Base-by-base conservation (phyloP, 2,329 filamentous ascomycete species). In the Talaromyces piceae region DNA sequence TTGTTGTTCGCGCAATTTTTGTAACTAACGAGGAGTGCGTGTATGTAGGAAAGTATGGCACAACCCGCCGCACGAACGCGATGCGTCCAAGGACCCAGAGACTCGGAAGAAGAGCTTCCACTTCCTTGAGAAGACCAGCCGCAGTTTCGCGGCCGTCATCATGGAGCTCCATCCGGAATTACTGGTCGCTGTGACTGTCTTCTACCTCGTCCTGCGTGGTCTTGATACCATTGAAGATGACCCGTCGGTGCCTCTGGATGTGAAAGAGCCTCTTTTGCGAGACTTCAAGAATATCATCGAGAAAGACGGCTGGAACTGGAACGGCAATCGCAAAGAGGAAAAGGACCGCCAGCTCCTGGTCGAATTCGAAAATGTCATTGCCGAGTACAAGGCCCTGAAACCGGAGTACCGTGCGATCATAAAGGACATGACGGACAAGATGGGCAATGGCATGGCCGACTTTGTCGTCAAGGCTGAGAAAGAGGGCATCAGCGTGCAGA, bases 201-300 rank as follows among this genome's bases (percentile, higher is more conserved):
- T 98, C 78, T 98, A 98, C 74, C 81, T 98, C 25, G 81, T 89
- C 49, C 79, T 98, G 50, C 88, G 93, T 55, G 93, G 88, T 44
- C 80, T 98, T 47, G 93, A 98, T 70, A 98, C 93, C n/a, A 88
- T 98, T 54, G 93, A 98, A 73, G 93, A 98, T 76, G 93, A 98
- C 71, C 97, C 96, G 83, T 95, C 90, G 4, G 85, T 98, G 54
- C 77, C 86, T 2, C 73, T 91, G 33, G 78, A 81, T 57, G 84
- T 80, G 64, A 98, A 98, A 74, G 87, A 94, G 64, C 89, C 90
- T 2, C 72, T 96, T 51, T 76, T 98, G 55, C 83, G 91, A 56
- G 77, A 86, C 44, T 98, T 98, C 70, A 77, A 94, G 66, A 73
- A 86, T 50, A 78, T 85, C 58, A 78, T 97, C 63, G 84, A 89